phyloP scores from a whole-genome alignment of 306 rosid species.

The Crotalaria pallida region DNA sequence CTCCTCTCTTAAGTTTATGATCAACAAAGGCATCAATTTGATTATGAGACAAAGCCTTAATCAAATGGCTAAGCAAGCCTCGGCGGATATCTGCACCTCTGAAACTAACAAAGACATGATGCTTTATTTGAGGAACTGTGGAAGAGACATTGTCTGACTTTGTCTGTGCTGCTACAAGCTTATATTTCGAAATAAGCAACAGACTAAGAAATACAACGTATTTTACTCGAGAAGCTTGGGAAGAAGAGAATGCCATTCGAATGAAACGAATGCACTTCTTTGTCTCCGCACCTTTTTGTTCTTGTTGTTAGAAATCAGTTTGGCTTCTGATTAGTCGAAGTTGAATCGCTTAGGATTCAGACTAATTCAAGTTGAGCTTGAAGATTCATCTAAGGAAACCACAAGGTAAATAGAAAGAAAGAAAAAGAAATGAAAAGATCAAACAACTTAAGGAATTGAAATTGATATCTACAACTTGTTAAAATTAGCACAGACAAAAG shows the following conservation, averaged over 20 bases:
- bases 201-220: neutral
- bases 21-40: too few species aligned
- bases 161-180: neutral
- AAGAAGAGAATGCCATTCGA: neutral
- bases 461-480: neutral
- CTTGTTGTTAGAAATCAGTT: too few species aligned
- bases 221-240: neutral
- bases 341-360: too few species aligned
- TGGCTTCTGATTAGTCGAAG: too few species aligned
- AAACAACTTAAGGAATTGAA: neutral
- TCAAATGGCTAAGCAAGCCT: too few species aligned
- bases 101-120: slow-evolving; percentile 23
- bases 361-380: too few species aligned
- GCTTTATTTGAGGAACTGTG: neutral
- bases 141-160: neutral
- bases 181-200: neutral
- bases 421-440: neutral
- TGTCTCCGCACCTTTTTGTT: neutral
- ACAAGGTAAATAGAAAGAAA: neutral
- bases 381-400: neutral
- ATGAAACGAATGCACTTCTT: neutral
- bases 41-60: too few species aligned
- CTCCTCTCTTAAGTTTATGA: too few species aligned
- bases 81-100: neutral
- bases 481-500: too few species aligned